Percentiles rank a stretch among this genome's conserved stretches.
phyloP scores from a whole-genome alignment of 2,329 filamentous ascomycete genomes.

The Fusarium sp. region DNA sequence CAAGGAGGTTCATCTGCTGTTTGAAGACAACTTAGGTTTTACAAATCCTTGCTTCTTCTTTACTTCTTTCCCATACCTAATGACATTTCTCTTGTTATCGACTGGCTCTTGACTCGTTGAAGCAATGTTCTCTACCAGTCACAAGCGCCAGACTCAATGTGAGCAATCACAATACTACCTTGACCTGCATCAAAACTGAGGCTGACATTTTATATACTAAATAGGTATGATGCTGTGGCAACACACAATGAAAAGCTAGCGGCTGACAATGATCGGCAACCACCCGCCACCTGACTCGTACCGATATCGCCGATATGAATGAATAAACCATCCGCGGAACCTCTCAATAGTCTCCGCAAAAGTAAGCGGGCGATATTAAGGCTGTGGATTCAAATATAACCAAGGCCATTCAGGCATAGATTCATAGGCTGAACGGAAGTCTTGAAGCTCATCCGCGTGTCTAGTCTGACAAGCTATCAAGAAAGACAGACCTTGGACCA shows the following conservation, averaged over 20 bases:
- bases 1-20: background rate
- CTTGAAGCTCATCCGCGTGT: background rate
- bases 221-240: background rate
- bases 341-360: background rate
- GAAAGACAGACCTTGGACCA: background rate
- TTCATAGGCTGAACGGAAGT: background rate
- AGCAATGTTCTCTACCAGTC: background rate
- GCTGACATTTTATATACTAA: background rate
- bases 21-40: background rate
- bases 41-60: background rate
- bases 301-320: too few species aligned
- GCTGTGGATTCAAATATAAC: background rate
- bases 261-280: background rate
- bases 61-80: background rate
- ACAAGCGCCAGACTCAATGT: background rate
- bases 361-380: background rate
- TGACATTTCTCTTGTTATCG: background rate
- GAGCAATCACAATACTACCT: background rate
- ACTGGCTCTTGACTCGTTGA: background rate
- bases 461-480: background rate
- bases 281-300: slow-evolving; percentile 1
- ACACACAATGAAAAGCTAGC: background rate
- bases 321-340: background rate
- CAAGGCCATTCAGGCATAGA: background rate
- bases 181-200: background rate